Percentiles rank a stretch among this genome's conserved stretches.
phyloP scores from a whole-genome alignment of 257 asterid species.

The Nicotiana tabacum region DNA sequence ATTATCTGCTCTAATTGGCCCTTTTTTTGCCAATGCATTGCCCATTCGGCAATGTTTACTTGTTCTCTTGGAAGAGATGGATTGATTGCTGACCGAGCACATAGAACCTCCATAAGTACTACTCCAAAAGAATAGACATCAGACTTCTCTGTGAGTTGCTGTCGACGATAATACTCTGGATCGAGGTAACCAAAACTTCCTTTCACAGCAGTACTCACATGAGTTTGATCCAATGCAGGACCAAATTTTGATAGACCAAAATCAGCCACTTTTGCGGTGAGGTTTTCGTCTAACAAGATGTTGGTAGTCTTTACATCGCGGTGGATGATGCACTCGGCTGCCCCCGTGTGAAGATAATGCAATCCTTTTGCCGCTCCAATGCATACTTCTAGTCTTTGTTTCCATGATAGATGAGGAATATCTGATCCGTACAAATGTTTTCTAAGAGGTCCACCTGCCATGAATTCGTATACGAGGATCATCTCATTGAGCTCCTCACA shows the following conservation, averaged over 20 bases:
- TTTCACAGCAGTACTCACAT: conserved; percentile 25
- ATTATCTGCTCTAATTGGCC: conserved; percentile 26
- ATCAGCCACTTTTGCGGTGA: conserved; percentile 29
- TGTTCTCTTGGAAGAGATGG: conserved; percentile 30
- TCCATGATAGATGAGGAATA: conserved; percentile 21
- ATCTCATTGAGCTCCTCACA: conserved; percentile 32
- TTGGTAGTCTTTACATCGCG: conserved; percentile 34
- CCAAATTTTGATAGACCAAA: conserved; percentile 32
- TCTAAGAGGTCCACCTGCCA: conserved; percentile 31
- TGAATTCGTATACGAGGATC: conserved; percentile 34
- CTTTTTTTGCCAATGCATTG: conserved; percentile 33
- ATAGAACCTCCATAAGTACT: conserved; percentile 28
- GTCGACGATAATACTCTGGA: conserved; percentile 31
- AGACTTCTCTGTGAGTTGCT: conserved; percentile 30
- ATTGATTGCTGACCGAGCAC: conserved; percentile 31
- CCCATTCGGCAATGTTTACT: conserved; percentile 35
- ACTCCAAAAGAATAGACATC: conserved; percentile 37
- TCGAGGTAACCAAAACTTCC: conserved; percentile 36
- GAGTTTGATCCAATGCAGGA: conserved; percentile 28
- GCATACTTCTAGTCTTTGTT: conserved; percentile 33
- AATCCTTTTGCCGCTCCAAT: conserved; percentile 34
- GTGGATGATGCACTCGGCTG: conserved; percentile 26
- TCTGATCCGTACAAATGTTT: conserved; percentile 26
- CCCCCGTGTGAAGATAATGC: conserved; percentile 33
- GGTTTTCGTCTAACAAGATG: conserved; percentile 25